phyloP scores from a whole-genome alignment of 805 yeast genomes.

The Kazachstania viticola region DNA sequence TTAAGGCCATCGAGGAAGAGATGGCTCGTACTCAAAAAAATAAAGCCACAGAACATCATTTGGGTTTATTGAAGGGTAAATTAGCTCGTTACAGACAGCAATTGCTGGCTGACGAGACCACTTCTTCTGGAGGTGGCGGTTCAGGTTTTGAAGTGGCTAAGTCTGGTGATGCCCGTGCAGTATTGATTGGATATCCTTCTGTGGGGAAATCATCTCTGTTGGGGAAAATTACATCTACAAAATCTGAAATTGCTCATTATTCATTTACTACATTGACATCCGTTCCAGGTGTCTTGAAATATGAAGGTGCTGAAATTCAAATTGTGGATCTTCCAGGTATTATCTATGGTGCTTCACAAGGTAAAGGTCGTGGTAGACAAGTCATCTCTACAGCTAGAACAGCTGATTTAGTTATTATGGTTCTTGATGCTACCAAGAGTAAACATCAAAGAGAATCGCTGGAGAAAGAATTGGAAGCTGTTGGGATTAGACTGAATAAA shows the following conservation, averaged over 20 bases:
- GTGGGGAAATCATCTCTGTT: constrained; percentile 92
- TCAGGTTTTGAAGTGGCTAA: constrained; percentile 90
- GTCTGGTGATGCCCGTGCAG: constrained; percentile 93
- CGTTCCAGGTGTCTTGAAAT: constrained; percentile 90
- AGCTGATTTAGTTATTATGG: constrained; percentile 86
- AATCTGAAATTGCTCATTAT: constrained; percentile 88
- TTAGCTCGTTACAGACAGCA: constrained; percentile 87
- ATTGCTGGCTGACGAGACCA: constrained; percentile 77
- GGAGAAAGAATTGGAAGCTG: constrained; percentile 83
- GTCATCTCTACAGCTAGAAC: constrained; percentile 95
- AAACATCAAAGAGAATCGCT: constrained; percentile 77
- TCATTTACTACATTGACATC: constrained; percentile 94
- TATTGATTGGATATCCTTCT: constrained; percentile 92
- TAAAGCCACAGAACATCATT: constrained; percentile 94
- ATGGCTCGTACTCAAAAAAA: constrained; percentile 92
- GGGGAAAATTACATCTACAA: constrained; percentile 83
- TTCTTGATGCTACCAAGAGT: constrained; percentile 90
- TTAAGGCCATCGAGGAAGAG: constrained; percentile 83
- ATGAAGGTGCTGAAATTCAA: constrained; percentile 94
- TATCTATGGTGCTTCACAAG: constrained; percentile 91
- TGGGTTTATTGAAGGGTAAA: constrained; percentile 89
- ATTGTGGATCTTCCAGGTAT: constrained; percentile 97
- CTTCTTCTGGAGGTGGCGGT: constrained; percentile 53
- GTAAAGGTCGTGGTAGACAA: constrained; percentile 95
- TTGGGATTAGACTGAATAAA: constrained; percentile 84